Conservation (phyloP, 495 filamentous ascomycete species). For the Thozetella sp. region DNA sequence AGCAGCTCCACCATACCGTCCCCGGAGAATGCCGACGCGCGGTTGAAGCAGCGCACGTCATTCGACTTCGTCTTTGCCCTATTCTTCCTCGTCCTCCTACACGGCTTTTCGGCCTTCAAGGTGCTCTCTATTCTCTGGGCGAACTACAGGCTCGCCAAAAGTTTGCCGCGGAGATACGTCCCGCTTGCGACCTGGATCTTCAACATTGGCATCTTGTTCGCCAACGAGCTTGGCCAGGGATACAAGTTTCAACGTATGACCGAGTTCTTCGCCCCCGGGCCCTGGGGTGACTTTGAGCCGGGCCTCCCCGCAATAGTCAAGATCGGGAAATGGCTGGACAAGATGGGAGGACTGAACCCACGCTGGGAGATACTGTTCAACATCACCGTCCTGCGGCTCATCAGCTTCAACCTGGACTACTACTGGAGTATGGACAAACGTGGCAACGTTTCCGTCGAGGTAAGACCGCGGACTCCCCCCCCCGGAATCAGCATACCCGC, state of each 20-base stretch:
- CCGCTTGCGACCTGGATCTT: conserved; percentile 89
- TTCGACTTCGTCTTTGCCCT: conserved; percentile 87
- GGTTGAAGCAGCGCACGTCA: conserved; percentile 72
- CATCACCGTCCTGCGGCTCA: conserved; percentile 87
- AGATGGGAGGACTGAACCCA: conserved; percentile 76
- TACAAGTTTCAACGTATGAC: conserved; percentile 72
- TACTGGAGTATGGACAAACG: conserved; percentile 82
- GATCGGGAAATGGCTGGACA: conserved; percentile 71
- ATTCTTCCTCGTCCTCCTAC: conserved; percentile 74
- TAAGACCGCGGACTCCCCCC: conserved; percentile 45
- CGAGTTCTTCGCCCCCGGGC: conserved; percentile 42
- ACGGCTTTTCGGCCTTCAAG: conserved; percentile 86
- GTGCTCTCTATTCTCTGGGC: conserved; percentile 75
- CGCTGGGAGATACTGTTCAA: conserved; percentile 98
- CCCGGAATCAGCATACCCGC: no score
- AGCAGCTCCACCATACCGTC: conserved; percentile 25
- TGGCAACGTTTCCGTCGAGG: conserved; percentile 76
- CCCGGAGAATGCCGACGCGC: conserved; percentile 59
- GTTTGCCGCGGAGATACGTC: conserved; percentile 65
- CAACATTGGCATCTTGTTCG: conserved; percentile 84
- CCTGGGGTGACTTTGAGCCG: conserved; percentile 26
- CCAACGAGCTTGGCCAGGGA: conserved; percentile 82
- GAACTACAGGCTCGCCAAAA: conserved; percentile 79
- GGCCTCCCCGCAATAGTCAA: conserved; percentile 40
- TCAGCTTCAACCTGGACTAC: conserved; percentile 97